Percentiles rank a stretch among this genome's conserved stretches.
Conservation (phyloP, 148 eudicot species). For the Vaccinium macrocarpon region DNA sequence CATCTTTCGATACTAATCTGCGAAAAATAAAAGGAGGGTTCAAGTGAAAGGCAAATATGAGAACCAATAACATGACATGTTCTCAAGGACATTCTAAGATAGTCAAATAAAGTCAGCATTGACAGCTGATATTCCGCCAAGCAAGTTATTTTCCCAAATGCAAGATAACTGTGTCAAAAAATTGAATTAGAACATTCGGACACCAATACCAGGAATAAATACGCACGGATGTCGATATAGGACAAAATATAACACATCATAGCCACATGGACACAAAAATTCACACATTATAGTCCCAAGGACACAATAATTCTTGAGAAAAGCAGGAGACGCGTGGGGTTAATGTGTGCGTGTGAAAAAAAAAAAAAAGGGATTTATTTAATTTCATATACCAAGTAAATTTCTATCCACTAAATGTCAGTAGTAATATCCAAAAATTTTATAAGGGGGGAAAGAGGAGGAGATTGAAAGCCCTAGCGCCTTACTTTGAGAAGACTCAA, state of each 20-base stretch:
- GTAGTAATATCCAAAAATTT: not conserved
- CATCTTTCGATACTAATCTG: conserved; percentile 52
- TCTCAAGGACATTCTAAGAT: not conserved
- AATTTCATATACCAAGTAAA: not conserved
- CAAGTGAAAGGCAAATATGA: not conserved
- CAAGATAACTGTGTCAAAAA: not conserved
- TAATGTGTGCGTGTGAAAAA: not conserved
- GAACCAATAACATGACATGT: not conserved
- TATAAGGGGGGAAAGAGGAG: not conserved
- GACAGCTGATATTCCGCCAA: not conserved
- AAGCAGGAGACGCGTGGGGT: not conserved
- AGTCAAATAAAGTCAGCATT: not conserved
- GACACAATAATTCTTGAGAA: not conserved
- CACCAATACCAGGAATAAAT: not conserved
- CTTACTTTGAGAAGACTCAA: not conserved
- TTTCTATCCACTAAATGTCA: not conserved
- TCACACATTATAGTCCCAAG: too few relatives aligned
- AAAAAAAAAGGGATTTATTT: not conserved
- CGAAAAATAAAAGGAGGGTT: not conserved
- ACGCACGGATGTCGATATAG: not conserved
- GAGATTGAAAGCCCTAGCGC: not conserved
- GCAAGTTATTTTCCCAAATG: not conserved
- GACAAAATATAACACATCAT: not conserved
- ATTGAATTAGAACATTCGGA: not conserved
- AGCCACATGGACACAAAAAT: not conserved